Evolutionary conservation across 2,329 filamentous ascomycete species (phyloP), one percentile per base, ranked within the genome.

Genomic region (Diaporthe citri): DNA sequence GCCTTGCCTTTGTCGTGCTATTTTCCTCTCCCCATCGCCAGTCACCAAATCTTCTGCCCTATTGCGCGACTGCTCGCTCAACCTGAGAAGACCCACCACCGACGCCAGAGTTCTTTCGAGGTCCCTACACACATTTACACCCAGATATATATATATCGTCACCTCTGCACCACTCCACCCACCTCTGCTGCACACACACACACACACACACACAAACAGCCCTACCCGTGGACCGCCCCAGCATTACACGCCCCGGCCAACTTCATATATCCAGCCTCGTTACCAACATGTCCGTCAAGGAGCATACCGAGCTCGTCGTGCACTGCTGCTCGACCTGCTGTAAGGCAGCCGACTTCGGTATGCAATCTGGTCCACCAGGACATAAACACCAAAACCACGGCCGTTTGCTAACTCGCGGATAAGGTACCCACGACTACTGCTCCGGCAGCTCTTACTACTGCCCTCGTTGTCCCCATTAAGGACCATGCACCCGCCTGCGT

Each of bases 251-350:
- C 36, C 17, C 39, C 20, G 4, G 51, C n/a, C 39, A 13, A 41
- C 15, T 48, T 31, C 20, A 34, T 36, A 39, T 39, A 46, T 20
- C 25, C 41, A 34, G n/a, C 22, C 60, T 9, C 43, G 34, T 2
- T 22, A 20, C 28, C 55, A 76, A 69, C 4, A 88, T 88, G 87
- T 82, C 83, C 79, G 79, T 84, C 82, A 83, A 84, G 78, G 85
- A 86, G 72, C 80, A 82, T 77, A 81, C 85, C 76, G 83, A 84
- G 73, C 86, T 87, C 74, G 85, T 88, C 82, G 84, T 87, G 82
- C 79, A 84, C 78, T 89, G 87, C 86, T 89, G 87, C 83, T 84
- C 84, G 36, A 87, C 85, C 78, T 89, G 87, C 82, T 89, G 87
- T 83, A 87, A 86, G 78, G 85, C 85, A 46, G 83, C 85, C 72